Conservation (phyloP, 768 basidiomycete genomes). For the Chalciporus pseudorubinellus region DNA sequence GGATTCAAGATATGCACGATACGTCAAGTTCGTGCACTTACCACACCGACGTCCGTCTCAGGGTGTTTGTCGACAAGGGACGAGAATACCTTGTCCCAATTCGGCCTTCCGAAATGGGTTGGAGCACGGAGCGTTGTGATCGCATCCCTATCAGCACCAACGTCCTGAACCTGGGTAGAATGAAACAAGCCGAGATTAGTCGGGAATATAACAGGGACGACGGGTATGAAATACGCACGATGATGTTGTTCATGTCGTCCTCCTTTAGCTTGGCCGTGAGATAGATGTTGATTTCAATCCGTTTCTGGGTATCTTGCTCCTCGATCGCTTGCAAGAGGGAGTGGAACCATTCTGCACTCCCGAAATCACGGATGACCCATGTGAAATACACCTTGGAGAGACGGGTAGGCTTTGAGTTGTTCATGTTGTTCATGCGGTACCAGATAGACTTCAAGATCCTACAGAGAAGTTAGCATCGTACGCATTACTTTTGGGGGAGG, state of each 20-base stretch:
- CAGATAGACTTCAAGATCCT: slow-evolving; percentile 89
- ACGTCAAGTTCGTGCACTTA: slow-evolving; percentile 25
- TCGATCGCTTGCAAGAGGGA: slow-evolving; percentile 90
- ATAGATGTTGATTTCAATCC: slow-evolving; percentile 93
- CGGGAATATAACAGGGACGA: neutral
- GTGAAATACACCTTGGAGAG: slow-evolving; percentile 92
- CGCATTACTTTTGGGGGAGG: neutral
- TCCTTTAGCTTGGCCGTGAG: slow-evolving; percentile 89
- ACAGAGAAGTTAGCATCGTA: slow-evolving; percentile 6
- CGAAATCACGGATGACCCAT: slow-evolving; percentile 95
- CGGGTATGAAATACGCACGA: slow-evolving; percentile 43
- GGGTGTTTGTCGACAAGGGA: slow-evolving; percentile 81
- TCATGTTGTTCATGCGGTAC: slow-evolving; percentile 94
- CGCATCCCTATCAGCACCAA: slow-evolving; percentile 89
- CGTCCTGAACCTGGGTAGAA: slow-evolving; percentile 65
- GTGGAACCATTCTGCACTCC: slow-evolving; percentile 91
- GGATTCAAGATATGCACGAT: neutral
- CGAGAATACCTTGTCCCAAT: slow-evolving; percentile 74
- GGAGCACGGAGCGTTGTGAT: slow-evolving; percentile 87
- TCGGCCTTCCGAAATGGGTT: slow-evolving; percentile 90
- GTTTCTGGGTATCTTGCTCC: slow-evolving; percentile 81
- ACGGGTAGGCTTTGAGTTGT: slow-evolving; percentile 69
- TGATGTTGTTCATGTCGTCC: slow-evolving; percentile 92
- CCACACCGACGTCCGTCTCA: slow-evolving; percentile 87
- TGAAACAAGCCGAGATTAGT: neutral